Percentiles rank a stretch among this genome's conserved stretches.
phyloP scores from a whole-genome alignment of 2,329 filamentous ascomycete species.

The Ciborinia camelliae region DNA sequence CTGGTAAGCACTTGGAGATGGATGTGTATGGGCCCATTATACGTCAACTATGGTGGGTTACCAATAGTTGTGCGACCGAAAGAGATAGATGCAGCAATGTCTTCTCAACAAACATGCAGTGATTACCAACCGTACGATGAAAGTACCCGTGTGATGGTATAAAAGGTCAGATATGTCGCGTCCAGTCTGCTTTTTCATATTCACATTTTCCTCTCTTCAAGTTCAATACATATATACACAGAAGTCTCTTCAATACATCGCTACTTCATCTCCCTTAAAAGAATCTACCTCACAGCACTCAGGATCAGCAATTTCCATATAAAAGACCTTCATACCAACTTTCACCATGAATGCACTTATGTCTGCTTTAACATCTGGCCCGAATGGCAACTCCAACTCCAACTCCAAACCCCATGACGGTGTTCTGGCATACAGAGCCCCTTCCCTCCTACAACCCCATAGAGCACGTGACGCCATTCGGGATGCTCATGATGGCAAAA shows the following conservation, averaged over 20 bases:
- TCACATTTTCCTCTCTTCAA: not conserved
- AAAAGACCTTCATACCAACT: not conserved
- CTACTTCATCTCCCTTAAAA: not conserved
- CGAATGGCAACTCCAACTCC: not conserved
- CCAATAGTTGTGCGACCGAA: not conserved
- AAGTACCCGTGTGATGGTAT: not conserved
- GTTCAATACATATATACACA: not conserved
- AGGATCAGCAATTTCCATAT: too few relatives aligned
- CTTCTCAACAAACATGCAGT: not conserved
- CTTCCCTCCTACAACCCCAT: conserved; percentile 48
- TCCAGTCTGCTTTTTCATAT: not conserved
- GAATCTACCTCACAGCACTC: not conserved
- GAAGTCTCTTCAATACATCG: not conserved
- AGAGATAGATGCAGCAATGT: not conserved
- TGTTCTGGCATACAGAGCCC: conserved; percentile 44
- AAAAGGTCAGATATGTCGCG: not conserved
- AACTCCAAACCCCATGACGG: conserved; percentile 25
- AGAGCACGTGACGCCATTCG: conserved; percentile 44
- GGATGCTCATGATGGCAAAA: conserved; percentile 47
- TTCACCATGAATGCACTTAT: conserved; percentile 2
- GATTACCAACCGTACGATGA: not conserved
- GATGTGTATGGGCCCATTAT: not conserved
- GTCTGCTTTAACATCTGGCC: too few relatives aligned
- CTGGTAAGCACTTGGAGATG: not conserved
- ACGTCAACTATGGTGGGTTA: not conserved